Base-by-base conservation (phyloP, 208 protist genomes). In the Crithidia expoeki region DNA sequence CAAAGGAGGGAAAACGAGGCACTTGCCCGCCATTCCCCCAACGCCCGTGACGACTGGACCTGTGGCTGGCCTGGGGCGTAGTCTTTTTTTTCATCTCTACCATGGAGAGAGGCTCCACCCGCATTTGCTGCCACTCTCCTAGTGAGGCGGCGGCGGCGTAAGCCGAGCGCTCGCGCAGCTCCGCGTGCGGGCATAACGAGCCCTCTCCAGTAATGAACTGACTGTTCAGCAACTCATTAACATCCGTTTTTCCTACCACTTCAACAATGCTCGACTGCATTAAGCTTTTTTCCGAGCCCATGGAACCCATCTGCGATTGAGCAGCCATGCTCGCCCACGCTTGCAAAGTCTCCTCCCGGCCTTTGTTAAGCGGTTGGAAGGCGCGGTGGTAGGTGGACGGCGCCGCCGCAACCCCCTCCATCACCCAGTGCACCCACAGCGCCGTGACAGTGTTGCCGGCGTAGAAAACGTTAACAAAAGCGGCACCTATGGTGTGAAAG, bases 391-490 rank as follows among this genome's bases (percentile, higher is more conserved):
- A 58, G 2, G 23, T 19, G 44, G 66, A 17, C 62, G 79, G 46
- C 66, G 46, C 25, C 36, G 47, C 19, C 34, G 53, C 44, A 2
- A 72, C 51, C 21, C 84, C 79, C 30, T 94, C 85, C 19, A 91
- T 64, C 23, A 80, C 74, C 21, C 63, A 42, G 46, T 87, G 74
- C 38, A 66, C 52, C 68, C 75, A 83, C 50, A 90, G 62, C 21
- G 79, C 79, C 17, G 82, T 78, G n/a, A 84, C 83, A 2, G 75
- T 76, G 61, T 58, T 79, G 56, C 80, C 79, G 1, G 74, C 67
- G 65, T 83, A 68, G 72, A 93, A 90, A 28, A 86, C 74, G 72
- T 83, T 67, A 11, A 85, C 85, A 44, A 93, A 89, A 0, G 74
- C 44, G 17, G 38, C 47, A 23, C 76, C 51, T 5, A 86, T 21